Percentiles rank a stretch among this genome's conserved stretches.
phyloP scores from a whole-genome alignment of 176 grass and related monocot species.

The Triticum timopheevii region DNA sequence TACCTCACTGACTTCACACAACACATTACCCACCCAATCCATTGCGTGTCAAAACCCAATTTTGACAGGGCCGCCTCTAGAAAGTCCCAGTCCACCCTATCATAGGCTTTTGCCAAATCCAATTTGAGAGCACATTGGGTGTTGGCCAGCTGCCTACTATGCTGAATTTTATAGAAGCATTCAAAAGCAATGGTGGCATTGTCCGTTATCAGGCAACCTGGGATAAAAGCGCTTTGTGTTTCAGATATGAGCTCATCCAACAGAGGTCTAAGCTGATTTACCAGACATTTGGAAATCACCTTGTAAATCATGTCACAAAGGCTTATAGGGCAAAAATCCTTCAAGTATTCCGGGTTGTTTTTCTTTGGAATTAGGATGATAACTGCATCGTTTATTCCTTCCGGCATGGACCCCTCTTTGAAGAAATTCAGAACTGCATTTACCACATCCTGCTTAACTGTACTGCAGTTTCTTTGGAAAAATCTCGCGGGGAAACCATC shows the following conservation, averaged over 20 bases:
- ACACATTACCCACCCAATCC: too few species aligned
- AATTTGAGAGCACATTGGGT: neutral
- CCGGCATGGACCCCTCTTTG: too few species aligned
- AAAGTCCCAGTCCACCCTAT: neutral
- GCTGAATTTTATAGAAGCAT: neutral
- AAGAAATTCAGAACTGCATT: too few species aligned
- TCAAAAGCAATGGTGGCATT: neutral
- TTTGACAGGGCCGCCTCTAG: too few species aligned
- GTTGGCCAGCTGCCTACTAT: neutral
- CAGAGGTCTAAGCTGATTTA: neutral
- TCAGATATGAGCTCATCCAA: neutral
- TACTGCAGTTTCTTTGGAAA: too few species aligned
- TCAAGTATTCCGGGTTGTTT: neutral
- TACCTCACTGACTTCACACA: too few species aligned
- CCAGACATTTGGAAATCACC: neutral
- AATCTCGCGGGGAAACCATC: too few species aligned
- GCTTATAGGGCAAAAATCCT: neutral
- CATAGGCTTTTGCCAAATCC: neutral
- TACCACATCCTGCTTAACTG: too few species aligned
- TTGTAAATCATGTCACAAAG: neutral
- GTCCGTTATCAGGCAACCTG: neutral
- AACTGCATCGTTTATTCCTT: neutral
- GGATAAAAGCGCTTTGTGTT: neutral
- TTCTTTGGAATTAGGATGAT: neutral
- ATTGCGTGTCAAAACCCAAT: too few species aligned